Percentiles rank a stretch among this genome's conserved stretches.
Conservation (phyloP, 2,329 filamentous ascomycete species). For the Cercospora sp. region DNA sequence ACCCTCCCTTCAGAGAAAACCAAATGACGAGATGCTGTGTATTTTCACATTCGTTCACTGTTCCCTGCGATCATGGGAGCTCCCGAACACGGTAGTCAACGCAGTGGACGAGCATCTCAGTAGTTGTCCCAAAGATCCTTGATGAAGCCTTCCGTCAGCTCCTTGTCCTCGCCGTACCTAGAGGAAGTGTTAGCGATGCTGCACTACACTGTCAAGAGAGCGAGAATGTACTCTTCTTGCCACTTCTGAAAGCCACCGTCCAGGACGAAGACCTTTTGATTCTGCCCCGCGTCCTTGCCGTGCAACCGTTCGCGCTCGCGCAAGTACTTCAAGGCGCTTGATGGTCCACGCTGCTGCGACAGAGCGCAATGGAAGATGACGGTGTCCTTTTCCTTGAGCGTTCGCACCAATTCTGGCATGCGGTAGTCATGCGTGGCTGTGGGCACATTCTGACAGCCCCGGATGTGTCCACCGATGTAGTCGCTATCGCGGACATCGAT, state of each 20-base stretch:
- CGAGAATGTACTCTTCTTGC: constrained; percentile 67
- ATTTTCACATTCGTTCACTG: neutral
- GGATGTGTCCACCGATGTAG: constrained; percentile 88
- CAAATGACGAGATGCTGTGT: neutral
- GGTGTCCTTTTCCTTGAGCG: constrained; percentile 71
- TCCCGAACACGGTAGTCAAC: neutral
- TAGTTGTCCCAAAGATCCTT: constrained; percentile 75
- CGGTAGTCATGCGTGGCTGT: constrained; percentile 70
- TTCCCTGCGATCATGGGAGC: neutral
- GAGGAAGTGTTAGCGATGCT: constrained; percentile 13
- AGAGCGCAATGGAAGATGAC: constrained; percentile 95
- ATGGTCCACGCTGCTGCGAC: constrained; percentile 85
- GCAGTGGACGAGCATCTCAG: constrained; percentile 6
- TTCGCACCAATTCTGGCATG: constrained; percentile 79
- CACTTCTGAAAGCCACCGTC: constrained; percentile 83
- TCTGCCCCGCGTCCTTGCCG: constrained; percentile 38
- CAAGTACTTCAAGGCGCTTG: constrained; percentile 77
- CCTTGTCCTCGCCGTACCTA: constrained; percentile 70
- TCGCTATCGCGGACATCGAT: constrained; percentile 91
- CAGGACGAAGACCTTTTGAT: constrained; percentile 77
- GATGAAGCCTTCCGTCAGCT: constrained; percentile 79
- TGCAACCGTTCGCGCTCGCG: constrained; percentile 64
- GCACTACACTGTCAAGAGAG: neutral
- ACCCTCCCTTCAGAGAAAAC: too few relatives aligned
- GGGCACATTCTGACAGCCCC: constrained; percentile 73